A percentile compares a stretch with the other conserved stretches of the same genome.
Conservation (phyloP, 495 filamentous ascomycete species). For the Pyrenula massariospora region DNA sequence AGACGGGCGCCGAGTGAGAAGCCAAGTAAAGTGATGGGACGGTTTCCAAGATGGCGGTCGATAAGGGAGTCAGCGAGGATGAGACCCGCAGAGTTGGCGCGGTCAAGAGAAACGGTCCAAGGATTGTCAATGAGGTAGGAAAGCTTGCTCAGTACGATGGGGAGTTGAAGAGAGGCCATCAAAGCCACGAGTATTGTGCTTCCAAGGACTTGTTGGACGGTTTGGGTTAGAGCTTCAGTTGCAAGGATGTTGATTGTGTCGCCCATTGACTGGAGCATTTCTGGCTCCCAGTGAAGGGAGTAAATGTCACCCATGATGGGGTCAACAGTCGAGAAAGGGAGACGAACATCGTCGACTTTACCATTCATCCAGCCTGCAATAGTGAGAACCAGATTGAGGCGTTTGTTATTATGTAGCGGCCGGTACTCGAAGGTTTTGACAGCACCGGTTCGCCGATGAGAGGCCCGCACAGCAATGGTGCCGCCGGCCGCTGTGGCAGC, state of each 20-base stretch:
- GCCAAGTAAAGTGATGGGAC: constrained; percentile 90
- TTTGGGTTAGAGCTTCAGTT: constrained; percentile 94
- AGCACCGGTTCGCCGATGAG: constrained; percentile 72
- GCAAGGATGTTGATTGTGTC: constrained; percentile 96
- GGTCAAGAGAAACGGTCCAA: constrained; percentile 87
- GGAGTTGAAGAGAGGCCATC: constrained; percentile 90
- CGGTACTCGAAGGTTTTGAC: constrained; percentile 96
- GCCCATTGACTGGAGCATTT: constrained; percentile 95
- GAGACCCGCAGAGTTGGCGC: constrained; percentile 78
- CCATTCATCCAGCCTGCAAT: constrained; percentile 98
- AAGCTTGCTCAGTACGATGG: constrained; percentile 86
- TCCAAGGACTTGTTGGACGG: constrained; percentile 88
- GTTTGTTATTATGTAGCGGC: constrained; percentile 93
- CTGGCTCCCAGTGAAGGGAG: constrained; percentile 94
- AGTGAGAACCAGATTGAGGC: constrained; percentile 91
- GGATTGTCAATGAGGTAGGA: constrained; percentile 97
- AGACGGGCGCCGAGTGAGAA: constrained; percentile 89
- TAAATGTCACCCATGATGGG: constrained; percentile 98
- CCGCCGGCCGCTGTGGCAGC: constrained; percentile 77
- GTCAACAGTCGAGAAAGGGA: constrained; percentile 92
- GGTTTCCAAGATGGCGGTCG: constrained; percentile 79
- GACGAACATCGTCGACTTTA: constrained; percentile 88
- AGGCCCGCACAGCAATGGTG: constrained; percentile 75
- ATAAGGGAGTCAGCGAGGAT: constrained; percentile 92
- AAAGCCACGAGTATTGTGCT: constrained; percentile 77